Evolutionary conservation across 805 yeast species (phyloP).

Genomic region (Starmerella asiatica): DNA sequence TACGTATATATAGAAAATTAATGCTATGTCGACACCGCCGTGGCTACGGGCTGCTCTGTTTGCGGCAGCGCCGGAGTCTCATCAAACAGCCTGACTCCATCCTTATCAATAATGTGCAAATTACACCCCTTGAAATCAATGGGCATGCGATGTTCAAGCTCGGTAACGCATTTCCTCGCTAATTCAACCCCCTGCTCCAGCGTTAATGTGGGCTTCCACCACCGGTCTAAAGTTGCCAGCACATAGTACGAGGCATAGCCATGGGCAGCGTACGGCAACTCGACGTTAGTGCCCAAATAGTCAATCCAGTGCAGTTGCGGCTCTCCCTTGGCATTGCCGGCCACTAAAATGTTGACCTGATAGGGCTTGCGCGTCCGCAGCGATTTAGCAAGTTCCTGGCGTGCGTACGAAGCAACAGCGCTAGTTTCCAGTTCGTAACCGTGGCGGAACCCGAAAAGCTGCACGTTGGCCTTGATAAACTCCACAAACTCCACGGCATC

Average conservation of each 20-base stretch:
- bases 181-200: constrained; percentile 67
- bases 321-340: constrained; percentile 55
- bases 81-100: constrained; percentile 33
- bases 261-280: constrained; percentile 92
- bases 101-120: constrained; percentile 52
- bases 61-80: background rate
- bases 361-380: constrained; percentile 89
- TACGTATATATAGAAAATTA: no score
- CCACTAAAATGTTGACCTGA: constrained; percentile 84
- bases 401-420: constrained; percentile 76
- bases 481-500: constrained; percentile 94
- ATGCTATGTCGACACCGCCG: no score
- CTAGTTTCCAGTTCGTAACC: constrained; percentile 66
- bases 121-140: constrained; percentile 83
- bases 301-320: constrained; percentile 82
- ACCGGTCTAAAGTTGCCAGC: constrained; percentile 78
- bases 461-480: constrained; percentile 82
- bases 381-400: constrained; percentile 77
- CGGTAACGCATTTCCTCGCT: constrained; percentile 58
- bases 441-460: constrained; percentile 75
- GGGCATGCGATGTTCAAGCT: constrained; percentile 74
- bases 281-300: constrained; percentile 82
- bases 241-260: constrained; percentile 98
- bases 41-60: no score
- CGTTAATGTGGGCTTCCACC: constrained; percentile 64